These are phyloP conservation scores for Globisporangium iwayamae DNA, from an alignment of 352 stramenopile species.

Conservation along the genomic window DNA sequence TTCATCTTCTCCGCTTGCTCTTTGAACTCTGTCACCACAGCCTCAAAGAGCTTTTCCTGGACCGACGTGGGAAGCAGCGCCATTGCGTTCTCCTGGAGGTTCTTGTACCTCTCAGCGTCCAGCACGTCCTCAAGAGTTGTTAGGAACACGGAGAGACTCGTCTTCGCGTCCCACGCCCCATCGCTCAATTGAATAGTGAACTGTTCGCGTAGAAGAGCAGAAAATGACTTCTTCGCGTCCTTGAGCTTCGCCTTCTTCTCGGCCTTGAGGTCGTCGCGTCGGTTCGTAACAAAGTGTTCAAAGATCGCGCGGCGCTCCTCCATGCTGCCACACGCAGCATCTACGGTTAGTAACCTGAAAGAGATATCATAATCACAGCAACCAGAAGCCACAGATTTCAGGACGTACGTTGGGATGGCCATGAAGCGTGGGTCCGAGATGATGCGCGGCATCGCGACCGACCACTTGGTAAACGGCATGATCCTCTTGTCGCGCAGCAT, in stretches of 20 bases:
- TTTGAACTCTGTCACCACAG: conserved; percentile 36
- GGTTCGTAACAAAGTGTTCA: conserved; percentile 73
- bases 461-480: conserved; percentile 84
- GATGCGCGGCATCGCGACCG: conserved; percentile 71
- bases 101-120: conserved; percentile 27
- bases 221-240: conserved; percentile 50
- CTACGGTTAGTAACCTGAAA: background rate
- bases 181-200: conserved; percentile 27
- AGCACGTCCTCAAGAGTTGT: conserved; percentile 41
- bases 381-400: background rate
- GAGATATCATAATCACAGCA: too few relatives aligned
- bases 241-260: conserved; percentile 81
- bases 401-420: conserved; percentile 45
- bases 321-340: conserved; percentile 41
- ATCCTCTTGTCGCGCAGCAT: conserved; percentile 85
- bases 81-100: conserved; percentile 37
- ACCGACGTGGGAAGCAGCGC: conserved; percentile 32
- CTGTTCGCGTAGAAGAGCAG: conserved; percentile 39
- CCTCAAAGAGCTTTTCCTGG: conserved; percentile 57
- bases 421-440: conserved; percentile 69
- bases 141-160: conserved; percentile 51
- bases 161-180: conserved; percentile 42
- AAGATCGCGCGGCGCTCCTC: conserved; percentile 76
- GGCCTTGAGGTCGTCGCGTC: conserved; percentile 64
- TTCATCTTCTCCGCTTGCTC: conserved; percentile 11